phyloP scores from a whole-genome alignment of 2,329 filamentous ascomycete genomes.

The Penicillium decumbens region DNA sequence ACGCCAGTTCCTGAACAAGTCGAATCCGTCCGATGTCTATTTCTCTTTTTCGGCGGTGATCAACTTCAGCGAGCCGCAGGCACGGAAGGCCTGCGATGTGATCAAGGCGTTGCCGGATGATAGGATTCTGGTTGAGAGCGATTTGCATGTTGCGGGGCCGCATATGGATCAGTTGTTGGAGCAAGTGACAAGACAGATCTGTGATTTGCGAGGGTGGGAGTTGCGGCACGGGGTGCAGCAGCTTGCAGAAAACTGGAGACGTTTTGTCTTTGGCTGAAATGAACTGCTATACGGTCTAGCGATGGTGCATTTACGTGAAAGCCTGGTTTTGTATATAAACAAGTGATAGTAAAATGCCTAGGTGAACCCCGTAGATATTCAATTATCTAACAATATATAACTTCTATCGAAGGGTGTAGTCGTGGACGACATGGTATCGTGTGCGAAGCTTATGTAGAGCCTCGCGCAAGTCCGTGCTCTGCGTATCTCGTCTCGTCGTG shows the following conservation, averaged over 20 bases:
- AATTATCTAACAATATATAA: slow-evolving; percentile 19
- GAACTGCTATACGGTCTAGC: background rate
- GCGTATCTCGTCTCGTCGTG: slow-evolving; percentile 24
- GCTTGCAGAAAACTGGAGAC: slow-evolving; percentile 69
- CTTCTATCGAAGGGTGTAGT: slow-evolving; percentile 20
- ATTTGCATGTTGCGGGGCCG: slow-evolving; percentile 75
- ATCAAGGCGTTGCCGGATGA: slow-evolving; percentile 71
- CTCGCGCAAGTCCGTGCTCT: slow-evolving; percentile 14
- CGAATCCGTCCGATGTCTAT: slow-evolving; percentile 71
- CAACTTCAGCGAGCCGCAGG: slow-evolving; percentile 60
- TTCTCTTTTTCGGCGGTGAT: slow-evolving; percentile 84
- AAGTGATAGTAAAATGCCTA: background rate
- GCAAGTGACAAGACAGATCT: slow-evolving; percentile 70
- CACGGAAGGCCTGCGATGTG: slow-evolving; percentile 59
- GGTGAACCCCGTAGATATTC: background rate
- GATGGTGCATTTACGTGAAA: background rate
- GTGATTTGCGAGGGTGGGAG: slow-evolving; percentile 70
- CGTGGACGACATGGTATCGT: slow-evolving; percentile 22
- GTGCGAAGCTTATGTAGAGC: slow-evolving; percentile 1
- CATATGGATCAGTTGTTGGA: slow-evolving; percentile 75
- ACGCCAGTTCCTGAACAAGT: slow-evolving; percentile 69
- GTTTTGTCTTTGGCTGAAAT: slow-evolving; percentile 65
- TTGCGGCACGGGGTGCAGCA: slow-evolving; percentile 64
- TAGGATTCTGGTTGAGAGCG: slow-evolving; percentile 79
- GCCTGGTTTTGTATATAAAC: background rate